Base-by-base conservation (phyloP, 768 basidiomycete genomes). In the Psilocybe sp. region DNA sequence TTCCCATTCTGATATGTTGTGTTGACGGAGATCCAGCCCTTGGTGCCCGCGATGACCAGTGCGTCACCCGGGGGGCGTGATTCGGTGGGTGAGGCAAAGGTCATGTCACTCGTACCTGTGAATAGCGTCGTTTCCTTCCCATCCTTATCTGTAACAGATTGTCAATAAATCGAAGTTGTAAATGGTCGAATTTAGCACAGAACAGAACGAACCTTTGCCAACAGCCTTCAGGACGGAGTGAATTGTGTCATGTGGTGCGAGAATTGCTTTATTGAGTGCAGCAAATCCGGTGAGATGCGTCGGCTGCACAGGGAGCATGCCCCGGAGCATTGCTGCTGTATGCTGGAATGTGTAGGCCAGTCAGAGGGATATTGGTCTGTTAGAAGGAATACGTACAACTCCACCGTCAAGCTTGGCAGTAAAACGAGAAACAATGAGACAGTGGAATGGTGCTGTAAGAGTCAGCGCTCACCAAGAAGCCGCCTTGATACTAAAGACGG, bases 201-300 rank as follows among this genome's bases (percentile, higher is more conserved):
- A 28, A 28, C 23, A 7, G 23, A 28, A 28, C 23, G 3, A 7
- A 28, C 23, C 23, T 35, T 71, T 46, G 36, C 75, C 67, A 16
- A 77, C 80, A 31, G 79, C 77, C 51, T 74, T 72, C 50, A 78
- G 67, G 52, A 81, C 61, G 16, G 79, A 72, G 55, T 82, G 74
- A 58, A 96, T 78, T 8, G 90, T 92, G 70, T 95, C 92, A 57
- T 85, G 81, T 0, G 92, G 92, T 2, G 78, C 73, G 34, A 94
- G 80, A 64, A 84, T 82, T 12, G 82, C 75, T 55, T 84, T 79
- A 66, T 85, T 85, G 33, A 91, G 74, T 4, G 85, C 80, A 9
- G 87, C 77, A 60, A 81, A 79, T 2, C 79, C 82, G 18, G 85
- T 78, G 16, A 95, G 68, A 43, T 77, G 70, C 6, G 73, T 77